Evolutionary conservation across 352 stramenopile species (phyloP), one percentile per base, ranked within the genome.

Genomic region (Lagenidium sp.): DNA sequence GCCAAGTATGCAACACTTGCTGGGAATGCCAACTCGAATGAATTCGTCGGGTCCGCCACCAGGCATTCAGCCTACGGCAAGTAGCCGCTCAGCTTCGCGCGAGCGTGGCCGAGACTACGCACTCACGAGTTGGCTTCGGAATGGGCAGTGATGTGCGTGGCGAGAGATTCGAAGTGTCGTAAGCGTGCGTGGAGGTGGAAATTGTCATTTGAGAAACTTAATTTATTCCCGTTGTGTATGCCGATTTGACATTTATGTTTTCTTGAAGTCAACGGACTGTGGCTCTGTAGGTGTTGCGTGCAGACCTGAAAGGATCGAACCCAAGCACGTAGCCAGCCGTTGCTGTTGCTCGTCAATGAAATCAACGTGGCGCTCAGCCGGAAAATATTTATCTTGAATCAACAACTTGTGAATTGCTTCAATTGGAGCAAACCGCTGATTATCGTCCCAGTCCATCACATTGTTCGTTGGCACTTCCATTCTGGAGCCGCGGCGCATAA

Each of bases 91-190:
- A 15, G 45, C 11, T 13, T 29, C 55, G 18, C 28, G 15, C 28
- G 28, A 32, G 8, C 68, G 75, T 32, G 70, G 66, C 19, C 63
- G 63, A 22, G 68, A 81, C 38, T 85, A 75, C 46, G 63, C 64
- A 7, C 56, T 88, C 25, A 85, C 70, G 12, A 80, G 62, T 35
- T 88, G 76, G 76, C 57, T 88, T 43, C 63, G 60, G 37, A 78
- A 82, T 48, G 52, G 47, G n/a, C 32, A 49, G 23, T 47, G 21
- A 40, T 32, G 28, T 32, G 28, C 8, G n/a, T n/a, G n/a, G n/a
- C n/a, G n/a, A n/a, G n/a, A n/a, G n/a, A n/a, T n/a, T n/a, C n/a
- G n/a, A n/a, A n/a, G n/a, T n/a, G n/a, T n/a, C n/a, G n/a, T n/a
- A n/a, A n/a, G n/a, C 5, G 13, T 41, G 19, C 19, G 3, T 43